phyloP scores from a whole-genome alignment of 805 yeast genomes.

The Brettanomyces sp. region DNA sequence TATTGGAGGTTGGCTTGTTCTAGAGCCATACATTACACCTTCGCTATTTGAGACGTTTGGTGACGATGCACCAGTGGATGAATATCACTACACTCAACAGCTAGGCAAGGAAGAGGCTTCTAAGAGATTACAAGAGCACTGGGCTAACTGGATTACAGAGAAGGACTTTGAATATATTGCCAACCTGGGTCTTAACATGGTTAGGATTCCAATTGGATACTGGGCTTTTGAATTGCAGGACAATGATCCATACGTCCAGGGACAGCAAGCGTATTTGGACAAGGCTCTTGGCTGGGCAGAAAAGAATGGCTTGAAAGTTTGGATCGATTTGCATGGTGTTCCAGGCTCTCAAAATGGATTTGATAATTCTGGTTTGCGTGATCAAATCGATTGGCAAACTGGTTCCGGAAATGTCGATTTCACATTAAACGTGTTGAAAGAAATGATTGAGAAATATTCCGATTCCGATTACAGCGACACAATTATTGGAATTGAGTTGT shows the following conservation, averaged over 20 bases:
- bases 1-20: conserved; percentile 84
- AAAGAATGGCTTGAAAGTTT: conserved; percentile 48
- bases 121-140: conserved; percentile 38
- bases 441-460: conserved; percentile 46
- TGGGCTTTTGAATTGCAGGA: conserved; percentile 57
- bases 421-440: conserved; percentile 40
- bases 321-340: conserved; percentile 73
- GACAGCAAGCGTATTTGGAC: conserved; percentile 56
- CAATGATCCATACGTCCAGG: conserved; percentile 56
- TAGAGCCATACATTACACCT: conserved; percentile 84
- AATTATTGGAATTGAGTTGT: conserved; percentile 59
- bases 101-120: conserved; percentile 41
- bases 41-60: conserved; percentile 52
- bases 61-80: conserved; percentile 46
- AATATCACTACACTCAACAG: conserved; percentile 40
- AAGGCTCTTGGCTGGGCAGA: conserved; percentile 62
- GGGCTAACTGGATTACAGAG: conserved; percentile 51
- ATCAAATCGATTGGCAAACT: conserved; percentile 33
- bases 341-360: conserved; percentile 87
- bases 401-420: conserved; percentile 32
- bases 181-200: conserved; percentile 51
- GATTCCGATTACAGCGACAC: conserved; percentile 39
- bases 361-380: conserved; percentile 69
- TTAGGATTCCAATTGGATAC: conserved; percentile 73
- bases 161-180: conserved; percentile 45